Percentiles rank a stretch among this genome's conserved stretches.
Conservation (phyloP, 2,329 filamentous ascomycete genomes). For the Rhexocercosporidium sp. region DNA sequence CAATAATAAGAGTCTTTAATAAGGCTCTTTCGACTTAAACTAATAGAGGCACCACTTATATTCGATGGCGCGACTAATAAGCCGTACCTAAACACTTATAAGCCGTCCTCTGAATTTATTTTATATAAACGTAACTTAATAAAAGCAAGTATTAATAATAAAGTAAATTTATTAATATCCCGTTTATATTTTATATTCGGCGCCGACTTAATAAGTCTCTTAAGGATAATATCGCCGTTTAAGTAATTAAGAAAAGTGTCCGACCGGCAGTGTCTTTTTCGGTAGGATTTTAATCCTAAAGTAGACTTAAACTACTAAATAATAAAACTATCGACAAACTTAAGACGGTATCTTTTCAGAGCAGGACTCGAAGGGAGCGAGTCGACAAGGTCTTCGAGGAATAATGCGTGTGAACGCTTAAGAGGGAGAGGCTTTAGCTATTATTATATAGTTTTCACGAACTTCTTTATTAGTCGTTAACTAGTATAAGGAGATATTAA, state of each 20-base stretch:
- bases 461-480: constrained; percentile 29
- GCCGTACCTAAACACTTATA: constrained; percentile 16
- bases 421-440: constrained; percentile 34
- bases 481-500: constrained; percentile 27
- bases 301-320: constrained; percentile 34
- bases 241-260: constrained; percentile 36
- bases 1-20: constrained; percentile 34
- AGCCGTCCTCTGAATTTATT: constrained; percentile 22
- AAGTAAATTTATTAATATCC: constrained; percentile 70
- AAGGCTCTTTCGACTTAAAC: constrained; percentile 34
- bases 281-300: constrained; percentile 32
- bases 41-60: constrained; percentile 26
- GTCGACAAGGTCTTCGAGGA: constrained; percentile 32
- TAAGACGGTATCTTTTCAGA: constrained; percentile 31
- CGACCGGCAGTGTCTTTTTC: constrained; percentile 38
- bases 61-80: constrained; percentile 15
- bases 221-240: constrained; percentile 32
- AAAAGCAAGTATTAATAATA: constrained; percentile 54
- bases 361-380: constrained; percentile 27
- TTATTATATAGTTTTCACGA: constrained; percentile 31
- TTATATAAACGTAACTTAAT: constrained; percentile 18
- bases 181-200: constrained; percentile 42
- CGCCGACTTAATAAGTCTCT: constrained; percentile 32
- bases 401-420: constrained; percentile 32
- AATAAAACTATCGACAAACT: constrained; percentile 35